Evolutionary conservation across 2,329 filamentous ascomycete species (phyloP).

Genomic region (Cladobotryum protrusum): DNA sequence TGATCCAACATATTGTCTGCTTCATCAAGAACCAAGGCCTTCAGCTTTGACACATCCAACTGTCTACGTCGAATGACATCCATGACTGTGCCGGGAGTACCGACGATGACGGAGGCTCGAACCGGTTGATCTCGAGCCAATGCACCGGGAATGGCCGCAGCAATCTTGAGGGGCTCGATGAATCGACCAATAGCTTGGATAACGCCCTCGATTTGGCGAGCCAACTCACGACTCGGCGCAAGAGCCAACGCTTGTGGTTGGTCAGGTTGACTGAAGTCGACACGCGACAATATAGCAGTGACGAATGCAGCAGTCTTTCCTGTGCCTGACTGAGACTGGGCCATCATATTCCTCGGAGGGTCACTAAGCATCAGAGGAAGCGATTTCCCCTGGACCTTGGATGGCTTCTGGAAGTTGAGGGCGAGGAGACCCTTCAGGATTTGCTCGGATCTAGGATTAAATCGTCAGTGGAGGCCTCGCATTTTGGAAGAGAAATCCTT

Average conservation of each 20-base stretch:
- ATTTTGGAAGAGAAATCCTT: conserved; percentile 15
- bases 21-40: conserved; percentile 86
- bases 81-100: conserved; percentile 88
- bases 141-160: conserved; percentile 76
- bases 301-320: conserved; percentile 97
- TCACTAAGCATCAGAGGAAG: conserved; percentile 81
- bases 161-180: conserved; percentile 66
- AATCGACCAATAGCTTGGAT: conserved; percentile 79
- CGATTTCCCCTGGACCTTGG: conserved; percentile 95
- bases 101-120: conserved; percentile 75
- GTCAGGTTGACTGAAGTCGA: conserved; percentile 64
- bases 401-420: conserved; percentile 89
- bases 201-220: conserved; percentile 87
- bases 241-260: conserved; percentile 82
- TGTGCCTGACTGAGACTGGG: conserved; percentile 97
- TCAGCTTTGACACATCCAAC: conserved; percentile 66
- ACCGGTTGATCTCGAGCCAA: conserved; percentile 63
- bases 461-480: neutral
- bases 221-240: conserved; percentile 88
- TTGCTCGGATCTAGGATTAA: conserved; percentile 30
- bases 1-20: conserved; percentile 98
- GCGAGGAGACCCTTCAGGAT: conserved; percentile 72
- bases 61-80: conserved; percentile 75
- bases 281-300: conserved; percentile 79
- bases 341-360: conserved; percentile 91